phyloP scores from a whole-genome alignment of 805 yeast genomes.

The Yarrowia sp. region DNA sequence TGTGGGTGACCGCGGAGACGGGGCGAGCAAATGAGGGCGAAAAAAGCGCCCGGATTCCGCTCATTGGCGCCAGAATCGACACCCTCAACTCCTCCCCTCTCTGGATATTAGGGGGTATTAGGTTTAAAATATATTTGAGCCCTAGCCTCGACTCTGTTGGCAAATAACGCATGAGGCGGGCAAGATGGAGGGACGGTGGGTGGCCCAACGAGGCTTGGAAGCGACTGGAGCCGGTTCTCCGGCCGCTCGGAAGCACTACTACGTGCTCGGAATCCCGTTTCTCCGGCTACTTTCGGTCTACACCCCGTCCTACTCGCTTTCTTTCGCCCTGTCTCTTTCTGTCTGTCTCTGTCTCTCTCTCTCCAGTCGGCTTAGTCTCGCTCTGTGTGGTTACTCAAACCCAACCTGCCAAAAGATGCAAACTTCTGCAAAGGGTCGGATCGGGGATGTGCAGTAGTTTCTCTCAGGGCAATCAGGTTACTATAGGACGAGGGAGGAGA shows the following conservation, averaged over 20 bases:
- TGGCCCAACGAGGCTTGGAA: too few relatives aligned
- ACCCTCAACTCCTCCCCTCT: constrained; percentile 1
- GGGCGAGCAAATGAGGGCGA: neutral
- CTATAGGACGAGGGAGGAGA: neutral
- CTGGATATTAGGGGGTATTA: constrained; percentile 36
- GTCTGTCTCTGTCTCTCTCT: neutral
- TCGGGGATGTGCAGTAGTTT: constrained; percentile 36
- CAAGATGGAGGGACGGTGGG: neutral
- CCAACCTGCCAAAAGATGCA: constrained; percentile 35
- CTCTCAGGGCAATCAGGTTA: neutral
- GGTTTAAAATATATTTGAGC: constrained; percentile 39
- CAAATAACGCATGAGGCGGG: constrained; percentile 39
- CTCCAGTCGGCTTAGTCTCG: neutral
- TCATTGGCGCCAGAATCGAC: neutral
- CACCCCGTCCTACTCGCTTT: too few relatives aligned
- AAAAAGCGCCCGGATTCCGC: too few relatives aligned
- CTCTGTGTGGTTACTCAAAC: constrained; percentile 16
- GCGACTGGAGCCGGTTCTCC: too few relatives aligned
- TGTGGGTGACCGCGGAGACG: neutral
- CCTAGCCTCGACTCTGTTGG: constrained; percentile 39
- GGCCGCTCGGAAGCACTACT: too few relatives aligned
- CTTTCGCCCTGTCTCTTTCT: neutral
- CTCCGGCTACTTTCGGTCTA: too few relatives aligned
- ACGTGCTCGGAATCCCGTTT: too few relatives aligned
- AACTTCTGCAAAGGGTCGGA: constrained; percentile 34